Evolutionary conservation across 129 eudicot genomes (phyloP).

Genomic region (Chrysanthemum makinoi): DNA sequence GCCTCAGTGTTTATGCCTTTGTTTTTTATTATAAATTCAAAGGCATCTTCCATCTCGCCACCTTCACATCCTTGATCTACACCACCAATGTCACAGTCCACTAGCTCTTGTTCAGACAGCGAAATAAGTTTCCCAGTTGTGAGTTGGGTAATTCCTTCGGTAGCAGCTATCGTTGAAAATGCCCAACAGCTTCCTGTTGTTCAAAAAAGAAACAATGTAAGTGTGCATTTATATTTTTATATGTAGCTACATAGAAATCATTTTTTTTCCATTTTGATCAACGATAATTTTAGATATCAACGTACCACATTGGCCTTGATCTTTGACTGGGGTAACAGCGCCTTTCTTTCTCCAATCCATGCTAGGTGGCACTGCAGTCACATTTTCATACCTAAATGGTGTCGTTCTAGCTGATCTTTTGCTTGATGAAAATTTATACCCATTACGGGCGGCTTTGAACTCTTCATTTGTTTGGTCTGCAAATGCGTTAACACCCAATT

Average conservation of each 20-base stretch:
- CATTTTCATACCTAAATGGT: constrained; percentile 35
- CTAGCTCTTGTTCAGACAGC: constrained; percentile 49
- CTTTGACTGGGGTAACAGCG: constrained; percentile 37
- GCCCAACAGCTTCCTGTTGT: constrained; percentile 48
- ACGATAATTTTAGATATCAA: neutral
- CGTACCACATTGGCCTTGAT: constrained; percentile 44
- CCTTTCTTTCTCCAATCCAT: constrained; percentile 53
- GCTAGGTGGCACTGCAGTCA: constrained; percentile 33
- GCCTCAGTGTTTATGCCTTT: constrained; percentile 41
- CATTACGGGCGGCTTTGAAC: constrained; percentile 25
- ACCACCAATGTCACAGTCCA: constrained; percentile 43
- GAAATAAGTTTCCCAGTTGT: constrained; percentile 44
- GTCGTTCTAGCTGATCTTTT: constrained; percentile 3
- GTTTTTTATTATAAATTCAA: constrained; percentile 36
- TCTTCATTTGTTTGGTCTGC: constrained; percentile 36
- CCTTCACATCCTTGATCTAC: constrained; percentile 42
- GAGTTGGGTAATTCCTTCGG: constrained; percentile 39
- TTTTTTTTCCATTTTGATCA: too few species aligned
- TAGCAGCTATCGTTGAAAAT: constrained; percentile 47
- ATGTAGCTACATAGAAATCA: neutral
- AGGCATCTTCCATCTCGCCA: constrained; percentile 43
- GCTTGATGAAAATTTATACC: neutral
- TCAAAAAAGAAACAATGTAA: too few species aligned
- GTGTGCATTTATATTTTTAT: neutral
- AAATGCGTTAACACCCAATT: constrained; percentile 31